Conservation (phyloP, 345 rosid species). For the Iberis pinnata region DNA sequence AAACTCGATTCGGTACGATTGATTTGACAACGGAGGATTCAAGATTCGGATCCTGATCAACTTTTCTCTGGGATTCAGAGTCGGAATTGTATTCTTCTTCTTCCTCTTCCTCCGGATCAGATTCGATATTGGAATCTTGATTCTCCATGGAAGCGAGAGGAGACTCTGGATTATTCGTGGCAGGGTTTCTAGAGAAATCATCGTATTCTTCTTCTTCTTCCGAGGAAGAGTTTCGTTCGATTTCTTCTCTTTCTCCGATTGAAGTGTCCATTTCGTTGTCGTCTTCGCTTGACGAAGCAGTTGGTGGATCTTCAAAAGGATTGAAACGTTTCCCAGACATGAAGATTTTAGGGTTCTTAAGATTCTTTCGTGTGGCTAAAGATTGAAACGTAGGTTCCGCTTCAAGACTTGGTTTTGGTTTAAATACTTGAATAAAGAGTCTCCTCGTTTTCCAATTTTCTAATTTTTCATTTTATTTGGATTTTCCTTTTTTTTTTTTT, state of each 20-base stretch:
- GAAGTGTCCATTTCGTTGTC: slow-evolving; percentile 23
- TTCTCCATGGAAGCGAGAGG: not conserved
- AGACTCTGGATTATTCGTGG: not conserved
- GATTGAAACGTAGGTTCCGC: too few species aligned
- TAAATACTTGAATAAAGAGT: too few species aligned
- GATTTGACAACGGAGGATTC: slow-evolving; percentile 29
- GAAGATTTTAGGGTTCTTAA: too few species aligned
- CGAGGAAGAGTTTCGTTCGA: not conserved
- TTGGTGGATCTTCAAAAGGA: slow-evolving; percentile 28
- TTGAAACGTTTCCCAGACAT: not conserved
- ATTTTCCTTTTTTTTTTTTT: too few species aligned
- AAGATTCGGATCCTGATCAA: slow-evolving; percentile 1
- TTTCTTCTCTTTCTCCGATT: slow-evolving; percentile 10
- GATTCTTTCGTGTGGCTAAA: too few species aligned
- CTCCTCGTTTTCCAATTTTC: too few species aligned
- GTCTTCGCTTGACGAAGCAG: slow-evolving; percentile 31
- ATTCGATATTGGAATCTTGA: slow-evolving; percentile 18
- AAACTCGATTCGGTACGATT: slow-evolving; percentile 10
- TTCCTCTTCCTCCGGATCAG: slow-evolving; percentile 29
- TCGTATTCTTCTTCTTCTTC: slow-evolving; percentile 9
- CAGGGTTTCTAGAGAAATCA: not conserved
- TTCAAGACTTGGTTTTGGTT: too few species aligned
- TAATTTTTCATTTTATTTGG: too few species aligned
- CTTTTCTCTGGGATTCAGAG: slow-evolving; percentile 16
- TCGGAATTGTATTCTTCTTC: slow-evolving; percentile 29